Evolutionary conservation across 2,329 filamentous ascomycete species (phyloP).

Genomic region (Trichoderma atroviride): DNA sequence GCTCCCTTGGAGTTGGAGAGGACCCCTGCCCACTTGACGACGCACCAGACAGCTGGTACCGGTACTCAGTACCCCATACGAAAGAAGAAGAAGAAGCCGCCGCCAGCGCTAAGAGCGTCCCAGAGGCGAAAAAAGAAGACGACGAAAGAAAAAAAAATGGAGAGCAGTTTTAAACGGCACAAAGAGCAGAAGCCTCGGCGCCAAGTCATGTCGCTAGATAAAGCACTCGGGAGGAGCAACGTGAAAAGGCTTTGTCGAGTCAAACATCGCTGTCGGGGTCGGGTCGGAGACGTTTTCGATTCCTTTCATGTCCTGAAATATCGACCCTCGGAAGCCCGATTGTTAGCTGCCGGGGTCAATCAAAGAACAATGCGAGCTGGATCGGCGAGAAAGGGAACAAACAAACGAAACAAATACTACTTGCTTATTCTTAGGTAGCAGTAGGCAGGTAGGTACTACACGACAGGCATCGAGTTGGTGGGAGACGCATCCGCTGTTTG

Average conservation of each 20-base stretch:
- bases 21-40: conserved; percentile 21
- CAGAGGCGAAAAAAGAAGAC: not conserved
- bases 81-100: not conserved
- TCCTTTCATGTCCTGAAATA: not conserved
- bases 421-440: not conserved
- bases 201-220: not conserved
- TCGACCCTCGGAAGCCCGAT: not conserved
- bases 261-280: not conserved
- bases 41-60: conserved; percentile 26
- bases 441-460: not conserved
- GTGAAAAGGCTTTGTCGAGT: not conserved
- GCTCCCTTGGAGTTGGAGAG: conserved; percentile 21
- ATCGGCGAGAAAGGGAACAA: not conserved
- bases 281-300: not conserved
- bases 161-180: conserved; percentile 7
- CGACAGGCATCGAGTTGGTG: not conserved
- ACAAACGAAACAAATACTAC: not conserved
- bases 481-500: conserved; percentile 11
- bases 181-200: not conserved
- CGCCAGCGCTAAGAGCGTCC: conserved; percentile 6
- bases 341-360: not conserved
- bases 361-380: not conserved
- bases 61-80: conserved; percentile 15
- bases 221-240: not conserved
- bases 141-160: not conserved